Base-by-base conservation (phyloP, 192 early-diverging fungal genomes). In the Pilaira anomala region DNA sequence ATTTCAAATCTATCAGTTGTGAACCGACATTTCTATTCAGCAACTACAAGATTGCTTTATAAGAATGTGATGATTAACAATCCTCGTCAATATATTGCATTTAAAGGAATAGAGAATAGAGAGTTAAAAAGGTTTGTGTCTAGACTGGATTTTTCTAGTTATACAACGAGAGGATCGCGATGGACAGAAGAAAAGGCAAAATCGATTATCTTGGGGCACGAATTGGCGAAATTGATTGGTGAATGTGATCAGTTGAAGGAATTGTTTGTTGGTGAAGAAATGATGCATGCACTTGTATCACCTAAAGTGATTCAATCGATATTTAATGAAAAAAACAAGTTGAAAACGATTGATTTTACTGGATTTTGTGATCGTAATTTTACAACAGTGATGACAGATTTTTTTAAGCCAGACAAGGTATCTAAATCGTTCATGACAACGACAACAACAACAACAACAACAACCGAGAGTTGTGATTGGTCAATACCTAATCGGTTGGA, bases 301-400 rank as follows among this genome's bases (percentile, higher is more conserved):
- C 30, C 60, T 22, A 16, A 21, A 22, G 60, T 62, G 18, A 62
- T 62, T 62, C 45, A 21, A 49, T 26, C 60, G 8, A 33, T 62
- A 6, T 62, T 62, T 36, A 29, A 26, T 25, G 11, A 33, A 36
- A 24, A 46, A 18, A 46, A 62, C 14, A 19, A 24, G 18, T 19
- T 62, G 11, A 18, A 25, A 3, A 49, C 60, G 2, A 28, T 62
- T 11, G 60, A 62, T 21, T 49, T 62, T 30, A 62, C 46, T 30
- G 60, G 60, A 14, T 62, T 62, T 36, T 62, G 26, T 62, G 45
- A 62, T 13, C 44, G 28, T 12, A 62, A 62, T n/a, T 62, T 49
- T 49, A 39, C 45, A 6, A 49, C 24, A 9, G 40, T 21, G 1
- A 40, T 60, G 13, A 14, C 58, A 1, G 25, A 29, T 7, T 45